Evolutionary conservation across 768 basidiomycete genomes (phyloP).

Genomic region (Xerocomellus amylosporus): DNA sequence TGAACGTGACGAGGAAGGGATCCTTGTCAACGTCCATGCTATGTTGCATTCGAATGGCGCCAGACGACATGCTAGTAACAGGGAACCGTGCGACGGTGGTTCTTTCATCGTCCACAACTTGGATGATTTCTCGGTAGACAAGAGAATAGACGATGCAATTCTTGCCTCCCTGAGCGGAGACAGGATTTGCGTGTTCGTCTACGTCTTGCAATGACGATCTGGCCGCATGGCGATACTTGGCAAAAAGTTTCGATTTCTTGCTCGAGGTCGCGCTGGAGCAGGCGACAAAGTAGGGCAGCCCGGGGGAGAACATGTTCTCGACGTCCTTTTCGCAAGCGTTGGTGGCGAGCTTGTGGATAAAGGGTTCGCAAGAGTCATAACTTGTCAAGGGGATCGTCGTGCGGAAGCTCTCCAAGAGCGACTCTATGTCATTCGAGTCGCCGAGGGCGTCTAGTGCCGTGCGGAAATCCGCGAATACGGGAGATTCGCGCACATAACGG

Average conservation of each 20-base stretch:
- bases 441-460: constrained; percentile 4
- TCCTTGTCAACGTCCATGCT: constrained; percentile 16
- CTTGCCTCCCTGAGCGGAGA: constrained; percentile 15
- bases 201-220: constrained; percentile 12
- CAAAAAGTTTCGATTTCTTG: constrained; percentile 16
- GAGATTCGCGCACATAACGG: constrained; percentile 15
- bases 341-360: constrained; percentile 10
- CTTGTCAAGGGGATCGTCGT: constrained; percentile 16
- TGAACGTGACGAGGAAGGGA: constrained; percentile 5
- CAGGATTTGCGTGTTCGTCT: constrained; percentile 12
- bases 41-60: constrained; percentile 21
- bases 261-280: constrained; percentile 19
- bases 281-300: constrained; percentile 21
- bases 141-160: constrained; percentile 25
- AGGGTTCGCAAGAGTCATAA: constrained; percentile 24
- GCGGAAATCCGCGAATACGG: constrained; percentile 12
- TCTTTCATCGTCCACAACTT: constrained; percentile 2
- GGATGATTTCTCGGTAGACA: constrained; percentile 5
- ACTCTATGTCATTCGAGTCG: background rate
- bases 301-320: constrained; percentile 23
- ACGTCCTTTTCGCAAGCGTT: constrained; percentile 8
- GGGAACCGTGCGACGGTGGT: background rate
- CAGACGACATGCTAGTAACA: constrained; percentile 12
- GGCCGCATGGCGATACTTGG: constrained; percentile 13
- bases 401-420: constrained; percentile 16